Conservation (phyloP, 208 protist species). For the Wallacemonas sp. region DNA sequence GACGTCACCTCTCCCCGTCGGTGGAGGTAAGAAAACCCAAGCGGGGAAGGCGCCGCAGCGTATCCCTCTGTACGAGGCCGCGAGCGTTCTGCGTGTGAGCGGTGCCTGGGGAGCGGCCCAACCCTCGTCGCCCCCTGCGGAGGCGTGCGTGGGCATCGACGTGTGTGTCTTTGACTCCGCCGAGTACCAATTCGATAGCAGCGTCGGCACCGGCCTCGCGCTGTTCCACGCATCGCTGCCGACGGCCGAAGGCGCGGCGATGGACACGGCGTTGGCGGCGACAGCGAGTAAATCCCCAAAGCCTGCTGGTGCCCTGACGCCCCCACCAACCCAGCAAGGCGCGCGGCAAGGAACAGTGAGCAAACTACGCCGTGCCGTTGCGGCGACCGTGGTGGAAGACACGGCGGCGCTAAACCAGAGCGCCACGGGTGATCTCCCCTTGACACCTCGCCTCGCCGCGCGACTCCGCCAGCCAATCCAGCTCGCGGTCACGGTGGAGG, state of each 20-base stretch:
- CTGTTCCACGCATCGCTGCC: slow-evolving; percentile 1
- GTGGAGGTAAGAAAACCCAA: slow-evolving; percentile 2
- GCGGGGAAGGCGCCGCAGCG: slow-evolving; percentile 21
- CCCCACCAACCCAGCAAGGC: background rate
- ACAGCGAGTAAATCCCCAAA: no score
- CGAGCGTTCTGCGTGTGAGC: slow-evolving; percentile 20
- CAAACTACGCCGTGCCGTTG: slow-evolving; percentile 16
- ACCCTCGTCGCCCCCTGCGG: no score
- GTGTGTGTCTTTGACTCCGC: slow-evolving; percentile 9
- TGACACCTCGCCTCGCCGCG: background rate
- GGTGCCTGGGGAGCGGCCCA: slow-evolving; percentile 32
- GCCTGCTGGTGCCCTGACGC: no score
- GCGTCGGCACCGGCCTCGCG: background rate
- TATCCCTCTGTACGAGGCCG: slow-evolving; percentile 36
- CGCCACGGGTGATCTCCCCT: slow-evolving; percentile 9
- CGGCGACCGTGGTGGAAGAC: slow-evolving; percentile 3
- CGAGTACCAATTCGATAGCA: slow-evolving; percentile 2
- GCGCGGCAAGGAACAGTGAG: slow-evolving; percentile 5
- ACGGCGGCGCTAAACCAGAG: background rate
- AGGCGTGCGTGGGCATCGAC: background rate
- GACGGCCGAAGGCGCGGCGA: background rate
- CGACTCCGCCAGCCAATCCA: slow-evolving; percentile 14
- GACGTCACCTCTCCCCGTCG: slow-evolving; percentile 4
- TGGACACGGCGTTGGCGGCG: no score
- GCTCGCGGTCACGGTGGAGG: slow-evolving; percentile 13